Evolutionary conservation across 106 monocot genomes (phyloP).

Genomic region (Dioscorea zingiberensis): DNA sequence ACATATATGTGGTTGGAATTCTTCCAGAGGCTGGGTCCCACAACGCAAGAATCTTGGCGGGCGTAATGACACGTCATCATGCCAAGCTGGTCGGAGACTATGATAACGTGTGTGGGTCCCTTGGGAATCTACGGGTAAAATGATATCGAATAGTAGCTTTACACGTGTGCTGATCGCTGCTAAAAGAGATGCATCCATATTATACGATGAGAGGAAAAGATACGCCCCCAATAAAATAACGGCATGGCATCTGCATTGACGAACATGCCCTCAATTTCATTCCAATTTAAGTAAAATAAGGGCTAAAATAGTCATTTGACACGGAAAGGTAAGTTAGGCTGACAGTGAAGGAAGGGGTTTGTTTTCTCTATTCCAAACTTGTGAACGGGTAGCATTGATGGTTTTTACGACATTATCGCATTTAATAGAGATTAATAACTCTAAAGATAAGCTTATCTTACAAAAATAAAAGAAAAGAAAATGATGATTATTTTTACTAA

Average conservation of each 20-base stretch:
- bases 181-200: neutral
- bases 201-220: neutral
- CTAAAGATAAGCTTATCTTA: too few relatives aligned
- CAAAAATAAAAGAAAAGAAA: too few relatives aligned
- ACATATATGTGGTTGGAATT: constrained; percentile 3
- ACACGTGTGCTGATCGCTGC: neutral
- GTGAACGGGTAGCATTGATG: too few relatives aligned
- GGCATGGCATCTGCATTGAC: neutral
- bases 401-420: too few relatives aligned
- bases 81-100: neutral
- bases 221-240: neutral
- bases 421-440: too few relatives aligned
- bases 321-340: too few relatives aligned
- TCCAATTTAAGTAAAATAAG: neutral
- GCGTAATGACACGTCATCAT: neutral
- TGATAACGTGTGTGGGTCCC: constrained; percentile 11
- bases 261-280: neutral
- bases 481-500: too few relatives aligned
- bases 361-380: too few relatives aligned
- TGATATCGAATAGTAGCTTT: neutral
- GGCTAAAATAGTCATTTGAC: too few relatives aligned
- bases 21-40: neutral
- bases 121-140: neutral
- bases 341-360: too few relatives aligned
- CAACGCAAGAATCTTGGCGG: neutral